phyloP scores from a whole-genome alignment of 495 filamentous ascomycete genomes.

The Aspergillus wentii region DNA sequence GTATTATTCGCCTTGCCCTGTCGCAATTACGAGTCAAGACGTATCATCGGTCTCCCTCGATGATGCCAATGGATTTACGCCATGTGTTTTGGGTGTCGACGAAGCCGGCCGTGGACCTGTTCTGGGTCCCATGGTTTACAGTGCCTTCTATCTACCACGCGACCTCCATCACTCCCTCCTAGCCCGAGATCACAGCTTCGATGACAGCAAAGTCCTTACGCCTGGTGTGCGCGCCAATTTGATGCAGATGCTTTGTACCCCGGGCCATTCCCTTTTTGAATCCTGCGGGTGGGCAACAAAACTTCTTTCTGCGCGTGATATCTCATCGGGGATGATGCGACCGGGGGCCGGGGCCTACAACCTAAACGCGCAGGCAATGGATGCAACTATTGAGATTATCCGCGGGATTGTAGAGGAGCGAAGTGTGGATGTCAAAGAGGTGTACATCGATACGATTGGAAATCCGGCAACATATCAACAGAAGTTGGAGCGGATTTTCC shows the following conservation, averaged over 20 bases:
- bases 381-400: conserved; percentile 87
- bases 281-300: conserved; percentile 80
- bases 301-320: conserved; percentile 79
- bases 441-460: conserved; percentile 95
- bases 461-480: conserved; percentile 75
- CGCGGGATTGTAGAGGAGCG: conserved; percentile 60
- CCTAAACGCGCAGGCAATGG: conserved; percentile 95
- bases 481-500: conserved; percentile 80
- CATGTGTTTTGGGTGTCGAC: conserved; percentile 80
- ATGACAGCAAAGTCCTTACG: conserved; percentile 87
- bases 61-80: conserved; percentile 28
- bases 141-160: conserved; percentile 76
- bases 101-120: conserved; percentile 95
- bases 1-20: conserved; percentile 71
- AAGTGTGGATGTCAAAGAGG: conserved; percentile 76
- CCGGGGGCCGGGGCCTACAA: conserved; percentile 66
- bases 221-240: conserved; percentile 65
- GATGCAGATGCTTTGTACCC: conserved; percentile 69
- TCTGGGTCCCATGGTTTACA: conserved; percentile 96
- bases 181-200: conserved; percentile 71
- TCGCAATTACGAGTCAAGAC: conserved; percentile 38
- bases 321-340: conserved; percentile 73
- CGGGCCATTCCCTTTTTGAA: conserved; percentile 54
- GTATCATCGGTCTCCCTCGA: conserved; percentile 12
- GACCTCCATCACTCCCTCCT: conserved; percentile 65